phyloP scores from a whole-genome alignment of 208 protist species.

The Trypanosoma brucei region DNA sequence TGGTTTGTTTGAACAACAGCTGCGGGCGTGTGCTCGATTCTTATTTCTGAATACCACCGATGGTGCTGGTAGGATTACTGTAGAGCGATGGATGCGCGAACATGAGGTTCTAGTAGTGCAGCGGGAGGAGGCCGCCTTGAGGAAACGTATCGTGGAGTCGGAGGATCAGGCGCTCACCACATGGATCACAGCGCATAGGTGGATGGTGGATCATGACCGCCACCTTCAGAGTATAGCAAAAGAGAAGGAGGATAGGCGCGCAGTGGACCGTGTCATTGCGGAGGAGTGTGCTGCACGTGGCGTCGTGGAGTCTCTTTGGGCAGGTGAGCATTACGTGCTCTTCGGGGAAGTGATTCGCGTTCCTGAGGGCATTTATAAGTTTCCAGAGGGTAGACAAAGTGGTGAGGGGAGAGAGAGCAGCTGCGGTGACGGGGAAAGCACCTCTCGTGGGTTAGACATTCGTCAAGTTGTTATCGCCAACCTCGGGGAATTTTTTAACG shows the following conservation, averaged over 20 bases:
- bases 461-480: conserved; percentile 21
- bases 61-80: not conserved
- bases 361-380: not conserved
- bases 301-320: not conserved
- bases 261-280: not conserved
- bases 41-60: conserved; percentile 1
- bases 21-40: conserved; percentile 4
- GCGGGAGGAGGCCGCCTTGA: conserved; percentile 2
- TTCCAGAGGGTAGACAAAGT: not conserved
- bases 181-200: conserved; percentile 4
- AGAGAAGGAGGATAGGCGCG: not conserved
- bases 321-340: conserved; percentile 1
- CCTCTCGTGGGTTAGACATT: conserved; percentile 18
- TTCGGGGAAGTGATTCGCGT: conserved; percentile 9
- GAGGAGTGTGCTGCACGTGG: conserved; percentile 2
- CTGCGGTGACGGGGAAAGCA: not conserved
- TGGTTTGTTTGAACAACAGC: conserved; percentile 11
- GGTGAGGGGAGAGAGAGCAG: not conserved
- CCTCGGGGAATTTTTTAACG: conserved; percentile 21
- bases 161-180: not conserved
- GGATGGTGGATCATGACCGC: conserved; percentile 7
- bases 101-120: conserved; percentile 7
- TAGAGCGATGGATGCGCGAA: conserved; percentile 14
- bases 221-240: not conserved
- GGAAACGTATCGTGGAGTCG: conserved; percentile 1